Evolutionary conservation across 139 green algal species (phyloP), one percentile per base, ranked within the genome.

Genomic region (Mesotaenium endlicherianum): DNA sequence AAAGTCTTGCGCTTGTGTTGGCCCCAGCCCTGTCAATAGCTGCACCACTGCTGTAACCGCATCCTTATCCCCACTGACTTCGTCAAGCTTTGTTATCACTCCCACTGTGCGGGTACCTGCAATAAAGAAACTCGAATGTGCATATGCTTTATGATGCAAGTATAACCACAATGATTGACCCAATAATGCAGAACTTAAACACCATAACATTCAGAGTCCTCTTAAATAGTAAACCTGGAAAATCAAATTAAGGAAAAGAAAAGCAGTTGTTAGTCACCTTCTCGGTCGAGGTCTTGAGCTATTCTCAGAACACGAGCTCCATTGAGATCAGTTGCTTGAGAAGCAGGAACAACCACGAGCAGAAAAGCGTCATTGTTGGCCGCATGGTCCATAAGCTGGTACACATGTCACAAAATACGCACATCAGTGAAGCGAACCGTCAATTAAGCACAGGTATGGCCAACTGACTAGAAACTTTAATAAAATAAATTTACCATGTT

Each of bases 401-500:
- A 4, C n/a, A n/a, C n/a, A n/a, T n/a, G n/a, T n/a, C n/a, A n/a
- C n/a, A n/a, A n/a, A n/a, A n/a, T n/a, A n/a, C n/a, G n/a, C n/a
- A n/a, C n/a, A n/a, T n/a, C n/a, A n/a, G n/a, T n/a, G n/a, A n/a
- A n/a, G n/a, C n/a, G n/a, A n/a, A n/a, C n/a, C n/a, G n/a, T n/a
- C n/a, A n/a, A n/a, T n/a, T n/a, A n/a, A n/a, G n/a, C n/a, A n/a
- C n/a, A n/a, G n/a, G n/a, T n/a, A n/a, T n/a, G n/a, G n/a, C n/a
- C n/a, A n/a, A n/a, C n/a, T n/a, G n/a, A n/a, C n/a, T n/a, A n/a
- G n/a, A n/a, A n/a, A n/a, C n/a, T n/a, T n/a, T n/a, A n/a, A n/a
- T n/a, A n/a, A n/a, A n/a, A n/a, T n/a, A n/a, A 6, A 72, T 40
- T 84, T 55, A 84, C 77, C 70, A 80, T 57, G 30, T 80, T 49